Percentiles rank a stretch among this genome's conserved stretches.
phyloP scores from a whole-genome alignment of 805 yeast genomes.

The Yarrowia sp. region DNA sequence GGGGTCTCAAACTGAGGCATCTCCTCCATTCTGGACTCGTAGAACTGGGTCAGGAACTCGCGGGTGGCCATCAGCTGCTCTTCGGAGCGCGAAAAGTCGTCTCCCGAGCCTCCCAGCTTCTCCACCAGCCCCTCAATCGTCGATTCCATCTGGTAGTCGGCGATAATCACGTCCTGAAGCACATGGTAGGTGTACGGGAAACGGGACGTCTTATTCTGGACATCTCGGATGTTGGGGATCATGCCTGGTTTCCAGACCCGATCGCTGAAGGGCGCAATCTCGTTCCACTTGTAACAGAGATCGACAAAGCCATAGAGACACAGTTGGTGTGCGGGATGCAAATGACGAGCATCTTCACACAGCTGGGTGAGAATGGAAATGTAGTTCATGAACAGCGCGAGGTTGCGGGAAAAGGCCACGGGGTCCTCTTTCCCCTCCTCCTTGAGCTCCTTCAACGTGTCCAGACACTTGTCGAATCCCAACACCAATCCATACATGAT shows the following conservation, averaged over 20 bases:
- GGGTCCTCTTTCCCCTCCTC: not conserved
- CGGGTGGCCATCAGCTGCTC: slow-evolving; percentile 6
- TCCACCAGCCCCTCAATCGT: slow-evolving; percentile 29
- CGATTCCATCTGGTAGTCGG: slow-evolving; percentile 33
- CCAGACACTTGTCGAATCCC: slow-evolving; percentile 22
- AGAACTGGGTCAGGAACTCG: slow-evolving; percentile 12
- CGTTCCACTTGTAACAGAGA: slow-evolving; percentile 24
- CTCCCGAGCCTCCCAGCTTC: slow-evolving; percentile 14
- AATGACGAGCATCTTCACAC: slow-evolving; percentile 17
- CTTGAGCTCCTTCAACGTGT: not conserved
- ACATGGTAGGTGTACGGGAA: slow-evolving; percentile 28
- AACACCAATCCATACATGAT: slow-evolving; percentile 24
- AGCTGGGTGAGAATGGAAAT: slow-evolving; percentile 19
- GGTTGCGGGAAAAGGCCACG: slow-evolving; percentile 2
- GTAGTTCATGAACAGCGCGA: slow-evolving; percentile 8
- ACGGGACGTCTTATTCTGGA: slow-evolving; percentile 9
- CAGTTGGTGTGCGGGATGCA: slow-evolving; percentile 30
- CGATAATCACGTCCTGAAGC: slow-evolving; percentile 27
- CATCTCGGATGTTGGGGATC: slow-evolving; percentile 27
- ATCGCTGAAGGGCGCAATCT: slow-evolving; percentile 6
- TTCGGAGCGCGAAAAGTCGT: slow-evolving; percentile 4
- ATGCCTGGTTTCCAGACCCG: slow-evolving; percentile 17
- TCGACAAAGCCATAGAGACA: slow-evolving; percentile 30
- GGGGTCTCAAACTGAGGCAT: slow-evolving; percentile 1
- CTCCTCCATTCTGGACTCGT: slow-evolving; percentile 20